Percentiles rank a stretch among this genome's conserved stretches.
Evolutionary conservation across 1,284 basidiomycete species (phyloP).

Genomic region (Anthracocystis walkeri): DNA sequence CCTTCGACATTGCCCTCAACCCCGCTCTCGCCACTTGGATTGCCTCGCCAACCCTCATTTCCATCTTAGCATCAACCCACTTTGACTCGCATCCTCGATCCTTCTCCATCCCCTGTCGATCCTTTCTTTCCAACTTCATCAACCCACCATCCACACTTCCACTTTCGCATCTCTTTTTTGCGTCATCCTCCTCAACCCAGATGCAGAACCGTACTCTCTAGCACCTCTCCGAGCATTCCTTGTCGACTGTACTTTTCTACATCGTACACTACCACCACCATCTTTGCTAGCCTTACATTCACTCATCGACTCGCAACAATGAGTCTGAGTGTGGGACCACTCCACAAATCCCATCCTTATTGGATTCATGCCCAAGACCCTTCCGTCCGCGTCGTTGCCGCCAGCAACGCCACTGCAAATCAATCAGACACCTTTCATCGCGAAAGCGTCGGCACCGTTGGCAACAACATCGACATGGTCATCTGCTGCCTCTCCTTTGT

Average conservation of each 20-base stretch:
- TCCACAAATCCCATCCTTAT: conserved; percentile 8
- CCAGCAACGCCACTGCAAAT: conserved; percentile 25
- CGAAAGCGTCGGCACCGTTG: conserved; percentile 43
- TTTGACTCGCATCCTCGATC: no score
- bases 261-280: background rate
- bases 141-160: background rate
- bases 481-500: conserved; percentile 58
- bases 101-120: no score
- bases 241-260: no score
- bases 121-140: background rate
- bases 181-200: no score
- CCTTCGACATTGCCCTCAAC: no score
- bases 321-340: conserved; percentile 1
- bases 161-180: background rate
- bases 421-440: conserved; percentile 32
- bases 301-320: background rate
- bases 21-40: no score
- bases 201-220: background rate
- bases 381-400: conserved; percentile 25
- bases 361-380: conserved; percentile 22
- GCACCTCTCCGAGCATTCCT: background rate
- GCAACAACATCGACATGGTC: conserved; percentile 59
- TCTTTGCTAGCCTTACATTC: background rate
- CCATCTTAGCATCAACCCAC: no score
- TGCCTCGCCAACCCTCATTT: no score